A percentile compares a stretch with the other conserved stretches of the same genome.
Evolutionary conservation across 176 grass and related monocot genomes (phyloP).

Genomic region (Ananas comosus): DNA sequence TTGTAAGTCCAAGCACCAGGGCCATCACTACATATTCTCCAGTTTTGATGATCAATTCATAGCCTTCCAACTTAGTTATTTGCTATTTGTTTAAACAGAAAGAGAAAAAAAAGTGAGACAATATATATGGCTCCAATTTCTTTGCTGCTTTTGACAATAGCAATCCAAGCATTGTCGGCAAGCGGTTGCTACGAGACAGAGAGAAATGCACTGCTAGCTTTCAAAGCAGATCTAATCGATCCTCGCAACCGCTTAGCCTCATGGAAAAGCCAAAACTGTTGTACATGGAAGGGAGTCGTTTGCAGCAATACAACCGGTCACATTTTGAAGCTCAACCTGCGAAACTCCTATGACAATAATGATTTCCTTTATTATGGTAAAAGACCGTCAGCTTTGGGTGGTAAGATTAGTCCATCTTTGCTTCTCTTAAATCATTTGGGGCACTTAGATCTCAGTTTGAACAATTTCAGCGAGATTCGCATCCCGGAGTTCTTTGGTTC

Average conservation of each 20-base stretch:
- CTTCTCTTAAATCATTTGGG: slow-evolving; percentile 9
- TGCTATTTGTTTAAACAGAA: too few species aligned
- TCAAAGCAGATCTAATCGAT: slow-evolving; percentile 10
- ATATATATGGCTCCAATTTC: slow-evolving; percentile 13
- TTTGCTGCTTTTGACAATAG: not conserved
- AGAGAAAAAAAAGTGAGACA: too few species aligned
- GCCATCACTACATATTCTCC: too few species aligned
- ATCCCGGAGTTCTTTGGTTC: slow-evolving; percentile 20
- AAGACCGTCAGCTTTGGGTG: not conserved
- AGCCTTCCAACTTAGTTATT: too few species aligned
- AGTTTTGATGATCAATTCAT: too few species aligned
- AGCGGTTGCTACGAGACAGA: not conserved
- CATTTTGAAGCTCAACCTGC: slow-evolving; percentile 13
- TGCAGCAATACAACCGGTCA: slow-evolving; percentile 23
- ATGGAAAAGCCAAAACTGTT: slow-evolving; percentile 22
- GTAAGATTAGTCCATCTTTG: slow-evolving; percentile 23
- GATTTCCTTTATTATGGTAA: too few species aligned
- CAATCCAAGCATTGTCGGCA: not conserved
- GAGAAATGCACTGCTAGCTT: slow-evolving; percentile 6
- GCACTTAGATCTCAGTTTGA: slow-evolving; percentile 31
- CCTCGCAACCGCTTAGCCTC: not conserved
- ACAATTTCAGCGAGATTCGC: slow-evolving; percentile 3
- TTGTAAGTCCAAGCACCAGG: too few species aligned
- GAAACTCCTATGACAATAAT: not conserved
- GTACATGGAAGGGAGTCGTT: slow-evolving; percentile 15